Base-by-base conservation (phyloP, 495 filamentous ascomycete species). In the Penicillium silybi region DNA sequence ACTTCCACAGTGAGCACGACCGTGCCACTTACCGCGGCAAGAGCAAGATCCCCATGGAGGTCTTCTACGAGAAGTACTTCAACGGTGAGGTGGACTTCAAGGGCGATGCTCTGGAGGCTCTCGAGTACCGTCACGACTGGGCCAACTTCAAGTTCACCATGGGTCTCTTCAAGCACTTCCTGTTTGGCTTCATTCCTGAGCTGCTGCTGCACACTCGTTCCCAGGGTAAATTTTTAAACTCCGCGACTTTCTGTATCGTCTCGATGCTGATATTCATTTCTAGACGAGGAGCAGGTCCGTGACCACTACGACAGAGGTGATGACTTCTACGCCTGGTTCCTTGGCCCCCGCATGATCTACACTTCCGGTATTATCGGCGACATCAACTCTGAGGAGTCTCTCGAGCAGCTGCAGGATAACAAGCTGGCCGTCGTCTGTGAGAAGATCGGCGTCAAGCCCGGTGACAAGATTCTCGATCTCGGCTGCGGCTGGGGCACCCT, bases 61-160 rank as follows among this genome's bases (percentile, higher is more conserved):
- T 87, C 40, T 95, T 95, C 75, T 81, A 89, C 54, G 88, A 93
- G 68, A 91, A 85, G 86, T 93, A 92, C 76, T 91, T 93, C 64
- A 84, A 88, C 59, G 86, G 87, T 46, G 80, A 88, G 43, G 89
- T 92, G 51, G 86, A 89, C 57, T 90, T 93, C 76, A 93, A 91
- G 62, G 88, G 87, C 46, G 89, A 95, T 63, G 77, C 73, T 51
- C 77, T 95, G 55, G 89, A 92, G 56, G 74, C 87, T 38, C 54
- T 93, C 63, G 90, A 95, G 73, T 88, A 87, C 69, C 77, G 89
- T 56, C 90, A 93, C 63, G 89, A 95, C 64, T 95, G 89, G 90
- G 86, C 86, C 47, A 90, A 77, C 65, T 86, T 85, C 73, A 74
- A 78, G 51, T 86, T 87, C 70, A 87, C 84, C 38, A 64, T 80